Evolutionary conservation across 2,329 filamentous ascomycete species (phyloP), one percentile per base, ranked within the genome.

Genomic region (Myriosclerotinia scirpicola): DNA sequence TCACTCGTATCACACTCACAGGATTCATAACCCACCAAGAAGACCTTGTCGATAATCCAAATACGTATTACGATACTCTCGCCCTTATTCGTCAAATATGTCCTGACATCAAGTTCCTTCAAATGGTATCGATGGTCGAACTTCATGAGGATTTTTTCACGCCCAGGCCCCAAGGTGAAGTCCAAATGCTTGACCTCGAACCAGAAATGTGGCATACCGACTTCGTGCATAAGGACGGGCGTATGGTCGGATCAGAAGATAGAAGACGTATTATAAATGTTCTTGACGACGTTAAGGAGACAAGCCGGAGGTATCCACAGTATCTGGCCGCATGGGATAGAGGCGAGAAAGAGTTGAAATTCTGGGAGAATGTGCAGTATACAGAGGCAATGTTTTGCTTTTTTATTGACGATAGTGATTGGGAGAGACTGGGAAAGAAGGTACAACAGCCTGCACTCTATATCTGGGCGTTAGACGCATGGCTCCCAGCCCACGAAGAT

Each of bases 1-100:
- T 60, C 15, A 48, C 36, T n/a, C 44, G 34, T 8, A 38, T 60
- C 12, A 30, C n/a, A 17, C n/a, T 60, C 6, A 38, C 58, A 7
- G 8, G 44, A 15, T 50, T 50, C 38, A 4, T 4, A 30, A 38
- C 30, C 11, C 8, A 60, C 1, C 0, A 17, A 11, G 4, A 17
- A 22, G n/a, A 26, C 1, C 1, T 1, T 1, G 2, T 1, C 5
- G 1, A 5, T 40, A 7, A 20, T 50, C 14, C 0, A 22, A 20
- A 12, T 5, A 12, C 0, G 11, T 54, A 22, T 5, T 5, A 22
- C 9, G 1, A 38, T 0, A 3, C 7, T 36, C 2, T 11, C 2
- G 8, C 1, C 3, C 9, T 60, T 14, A 5, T 60, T 38, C 2
- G 1, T 0, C 9, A 2, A 12, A 17, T 11, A 15, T 60, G 20